Evolutionary conservation across 2,329 filamentous ascomycete species (phyloP).

Genomic region (Tolypocladium cylindrosporum): DNA sequence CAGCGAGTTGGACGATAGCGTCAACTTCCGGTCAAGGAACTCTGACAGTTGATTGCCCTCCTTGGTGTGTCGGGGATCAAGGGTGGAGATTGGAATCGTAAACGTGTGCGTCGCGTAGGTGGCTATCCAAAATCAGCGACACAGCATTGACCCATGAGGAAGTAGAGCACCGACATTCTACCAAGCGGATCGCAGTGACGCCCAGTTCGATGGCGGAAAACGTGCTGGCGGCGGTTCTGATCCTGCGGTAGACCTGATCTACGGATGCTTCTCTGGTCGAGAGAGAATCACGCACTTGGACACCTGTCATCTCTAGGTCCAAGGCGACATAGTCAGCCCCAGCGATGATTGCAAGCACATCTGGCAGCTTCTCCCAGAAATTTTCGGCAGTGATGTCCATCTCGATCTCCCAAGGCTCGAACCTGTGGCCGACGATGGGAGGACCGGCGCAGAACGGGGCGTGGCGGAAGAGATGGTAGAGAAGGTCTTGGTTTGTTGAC

Average conservation of each 20-base stretch:
- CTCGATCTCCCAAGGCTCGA: not conserved
- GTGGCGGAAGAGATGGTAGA: too few relatives aligned
- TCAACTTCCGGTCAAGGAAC: conserved; percentile 15
- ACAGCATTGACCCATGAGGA: too few relatives aligned
- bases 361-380: conserved; percentile 14
- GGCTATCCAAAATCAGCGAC: not conserved
- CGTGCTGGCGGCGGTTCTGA: conserved; percentile 15
- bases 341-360: conserved; percentile 17
- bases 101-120: conserved; percentile 18
- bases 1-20: conserved; percentile 16
- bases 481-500: too few relatives aligned
- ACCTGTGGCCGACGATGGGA: too few relatives aligned
- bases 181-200: conserved; percentile 18
- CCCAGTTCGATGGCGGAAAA: conserved; percentile 26
- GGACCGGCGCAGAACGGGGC: too few relatives aligned
- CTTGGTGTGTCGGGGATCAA: not conserved
- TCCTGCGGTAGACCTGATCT: conserved; percentile 15
- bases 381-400: conserved; percentile 11
- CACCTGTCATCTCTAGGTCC: conserved; percentile 29
- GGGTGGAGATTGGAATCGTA: conserved; percentile 8
- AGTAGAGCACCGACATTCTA: not conserved
- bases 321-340: conserved; percentile 21
- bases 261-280: not conserved
- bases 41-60: conserved; percentile 7
- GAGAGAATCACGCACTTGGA: conserved; percentile 3